phyloP scores from a whole-genome alignment of 2,329 filamentous ascomycete species.

The Alternaria gansuensis region DNA sequence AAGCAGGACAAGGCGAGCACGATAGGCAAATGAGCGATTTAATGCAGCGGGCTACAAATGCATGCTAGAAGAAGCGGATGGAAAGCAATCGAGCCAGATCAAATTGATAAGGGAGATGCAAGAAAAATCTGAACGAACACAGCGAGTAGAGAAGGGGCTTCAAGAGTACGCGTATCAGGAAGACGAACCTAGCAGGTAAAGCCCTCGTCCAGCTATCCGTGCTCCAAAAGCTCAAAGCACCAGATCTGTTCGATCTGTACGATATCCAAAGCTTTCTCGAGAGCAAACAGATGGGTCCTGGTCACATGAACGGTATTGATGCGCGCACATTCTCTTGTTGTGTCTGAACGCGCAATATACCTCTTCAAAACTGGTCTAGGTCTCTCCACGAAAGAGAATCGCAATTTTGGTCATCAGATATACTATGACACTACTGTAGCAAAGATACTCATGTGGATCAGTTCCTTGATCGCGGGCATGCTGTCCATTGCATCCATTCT shows the following conservation, averaged over 20 bases:
- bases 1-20: neutral
- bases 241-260: conserved; percentile 15
- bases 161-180: neutral
- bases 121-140: conserved; percentile 9
- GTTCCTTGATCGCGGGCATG: conserved; percentile 31
- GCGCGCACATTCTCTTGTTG: conserved; percentile 1
- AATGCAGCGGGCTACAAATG: neutral
- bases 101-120: neutral
- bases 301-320: neutral
- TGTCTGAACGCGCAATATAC: conserved; percentile 17
- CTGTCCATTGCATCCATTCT: conserved; percentile 36
- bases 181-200: conserved; percentile 3
- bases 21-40: neutral
- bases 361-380: conserved; percentile 17
- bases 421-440: conserved; percentile 7
- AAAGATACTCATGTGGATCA: conserved; percentile 30
- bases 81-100: neutral
- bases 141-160: neutral
- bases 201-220: conserved; percentile 10
- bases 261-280: conserved; percentile 20
- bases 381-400: neutral
- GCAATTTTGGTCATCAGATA: neutral
- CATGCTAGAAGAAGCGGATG: neutral
- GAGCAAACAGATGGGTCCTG: neutral
- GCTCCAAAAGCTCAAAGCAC: conserved; percentile 5